Evolutionary conservation across 75 land plant species (phyloP).

Genomic region (Picea glauca): DNA sequence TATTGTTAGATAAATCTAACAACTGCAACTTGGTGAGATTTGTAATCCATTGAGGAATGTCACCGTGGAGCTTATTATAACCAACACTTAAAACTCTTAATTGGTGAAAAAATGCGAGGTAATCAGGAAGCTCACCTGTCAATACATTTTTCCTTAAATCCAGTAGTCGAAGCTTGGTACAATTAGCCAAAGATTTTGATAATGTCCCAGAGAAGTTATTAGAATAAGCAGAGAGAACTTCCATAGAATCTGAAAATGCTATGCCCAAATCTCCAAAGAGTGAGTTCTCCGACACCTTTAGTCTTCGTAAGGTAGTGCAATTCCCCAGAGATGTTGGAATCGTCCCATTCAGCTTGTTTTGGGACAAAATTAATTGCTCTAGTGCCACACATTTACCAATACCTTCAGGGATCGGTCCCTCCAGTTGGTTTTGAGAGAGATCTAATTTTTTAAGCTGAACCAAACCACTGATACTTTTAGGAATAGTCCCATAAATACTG

Average conservation of each 20-base stretch:
- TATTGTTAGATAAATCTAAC: too few relatives aligned
- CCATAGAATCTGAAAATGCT: neutral
- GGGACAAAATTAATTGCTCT: neutral
- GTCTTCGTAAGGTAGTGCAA: neutral
- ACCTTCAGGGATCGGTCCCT: conserved; percentile 12
- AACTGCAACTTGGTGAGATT: too few relatives aligned
- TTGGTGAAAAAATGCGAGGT: neutral
- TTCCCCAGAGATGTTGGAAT: neutral
- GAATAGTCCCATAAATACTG: conserved; percentile 13
- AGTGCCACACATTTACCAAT: conserved; percentile 12
- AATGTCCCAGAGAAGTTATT: neutral
- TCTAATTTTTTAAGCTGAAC: conserved; percentile 14
- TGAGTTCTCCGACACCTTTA: neutral
- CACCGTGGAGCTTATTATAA: conserved; percentile 9
- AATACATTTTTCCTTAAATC: conserved; percentile 16
- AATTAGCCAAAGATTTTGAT: neutral
- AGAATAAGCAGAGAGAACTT: neutral
- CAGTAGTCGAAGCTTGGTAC: neutral
- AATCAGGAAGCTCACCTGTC: conserved; percentile 10
- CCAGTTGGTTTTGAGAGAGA: conserved; percentile 17
- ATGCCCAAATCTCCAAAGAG: neutral
- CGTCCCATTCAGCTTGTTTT: conserved; percentile 13
- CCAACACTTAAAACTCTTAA: conserved; percentile 6
- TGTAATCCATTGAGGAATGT: conserved; percentile 6
- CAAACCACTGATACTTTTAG: conserved; percentile 9